Evolutionary conservation across 768 basidiomycete genomes (phyloP).

Genomic region (Coprinopsis strossmayeri): DNA sequence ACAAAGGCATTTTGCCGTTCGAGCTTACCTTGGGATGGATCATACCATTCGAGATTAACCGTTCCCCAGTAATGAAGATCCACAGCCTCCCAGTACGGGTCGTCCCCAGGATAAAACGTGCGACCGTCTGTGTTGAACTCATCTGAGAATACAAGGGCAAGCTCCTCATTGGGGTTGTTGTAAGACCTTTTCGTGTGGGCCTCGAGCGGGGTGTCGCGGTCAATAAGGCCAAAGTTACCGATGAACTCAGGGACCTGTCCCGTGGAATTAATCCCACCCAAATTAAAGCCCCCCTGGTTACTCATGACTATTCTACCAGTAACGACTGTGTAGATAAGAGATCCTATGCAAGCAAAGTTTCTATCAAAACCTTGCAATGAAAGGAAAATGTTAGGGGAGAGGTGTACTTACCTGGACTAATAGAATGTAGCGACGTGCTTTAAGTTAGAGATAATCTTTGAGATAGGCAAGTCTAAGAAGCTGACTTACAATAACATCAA

Average conservation of each 20-base stretch:
- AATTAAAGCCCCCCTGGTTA: slow-evolving; percentile 44
- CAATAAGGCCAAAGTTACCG: slow-evolving; percentile 55
- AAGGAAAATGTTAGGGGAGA: not conserved
- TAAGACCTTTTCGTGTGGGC: slow-evolving; percentile 42
- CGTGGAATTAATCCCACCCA: slow-evolving; percentile 59
- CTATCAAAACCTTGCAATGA: too few species aligned
- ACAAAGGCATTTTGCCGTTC: too few species aligned
- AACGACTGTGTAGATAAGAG: not conserved
- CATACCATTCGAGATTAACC: slow-evolving; percentile 65
- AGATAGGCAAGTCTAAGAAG: too few species aligned
- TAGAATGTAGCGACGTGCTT: too few species aligned
- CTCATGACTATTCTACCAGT: not conserved
- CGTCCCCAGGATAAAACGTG: slow-evolving; percentile 53
- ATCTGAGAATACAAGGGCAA: slow-evolving; percentile 56
- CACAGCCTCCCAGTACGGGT: slow-evolving; percentile 45
- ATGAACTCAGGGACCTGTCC: slow-evolving; percentile 53
- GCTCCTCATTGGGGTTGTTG: slow-evolving; percentile 36
- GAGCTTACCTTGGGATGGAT: slow-evolving; percentile 42
- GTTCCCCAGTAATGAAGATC: slow-evolving; percentile 55
- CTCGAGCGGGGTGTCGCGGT: slow-evolving; percentile 56
- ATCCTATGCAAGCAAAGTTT: slow-evolving; percentile 3
- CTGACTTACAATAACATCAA: slow-evolving; percentile 42
- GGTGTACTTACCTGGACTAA: slow-evolving; percentile 25
- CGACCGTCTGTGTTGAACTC: slow-evolving; percentile 66
- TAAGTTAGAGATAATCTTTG: too few species aligned